phyloP scores from a whole-genome alignment of 2,329 filamentous ascomycete genomes.

The Aspergillus tubingensis region DNA sequence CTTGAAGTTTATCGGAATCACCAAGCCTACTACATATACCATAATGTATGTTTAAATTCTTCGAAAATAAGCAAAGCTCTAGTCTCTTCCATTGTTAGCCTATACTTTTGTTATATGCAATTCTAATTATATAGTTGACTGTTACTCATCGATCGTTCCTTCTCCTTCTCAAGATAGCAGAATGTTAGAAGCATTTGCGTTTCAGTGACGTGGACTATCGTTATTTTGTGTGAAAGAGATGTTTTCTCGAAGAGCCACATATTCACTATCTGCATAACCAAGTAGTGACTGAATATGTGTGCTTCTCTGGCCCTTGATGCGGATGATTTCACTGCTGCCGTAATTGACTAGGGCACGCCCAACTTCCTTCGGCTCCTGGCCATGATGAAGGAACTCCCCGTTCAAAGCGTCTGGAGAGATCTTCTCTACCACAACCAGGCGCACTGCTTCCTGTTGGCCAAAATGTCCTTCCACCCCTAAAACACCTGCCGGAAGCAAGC shows the following conservation, averaged over 20 bases:
- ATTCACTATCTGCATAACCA: conserved; percentile 93
- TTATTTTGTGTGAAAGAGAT: conserved; percentile 67
- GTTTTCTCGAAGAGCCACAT: conserved; percentile 85
- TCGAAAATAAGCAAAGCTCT: not conserved
- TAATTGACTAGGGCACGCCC: conserved; percentile 92
- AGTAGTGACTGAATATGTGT: conserved; percentile 76
- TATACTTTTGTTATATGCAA: not conserved
- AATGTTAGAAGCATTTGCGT: not conserved
- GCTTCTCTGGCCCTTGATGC: conserved; percentile 83
- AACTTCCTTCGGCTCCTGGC: conserved; percentile 65
- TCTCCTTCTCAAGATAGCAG: not conserved
- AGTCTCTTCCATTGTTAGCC: not conserved
- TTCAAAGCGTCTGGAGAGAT: conserved; percentile 44
- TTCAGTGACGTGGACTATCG: conserved; percentile 14
- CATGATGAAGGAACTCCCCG: conserved; percentile 42
- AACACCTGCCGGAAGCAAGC: conserved; percentile 86
- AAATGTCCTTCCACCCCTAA: conserved; percentile 87
- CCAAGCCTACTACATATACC: not conserved
- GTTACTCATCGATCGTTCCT: not conserved
- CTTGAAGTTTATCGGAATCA: not conserved
- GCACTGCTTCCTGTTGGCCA: conserved; percentile 87
- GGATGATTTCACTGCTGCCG: conserved; percentile 75
- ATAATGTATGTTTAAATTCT: too few species aligned
- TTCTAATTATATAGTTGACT: not conserved
- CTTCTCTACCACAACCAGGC: conserved; percentile 75